phyloP scores from a whole-genome alignment of 129 eudicot species.

The Chrysanthemum lavandulifolium region DNA sequence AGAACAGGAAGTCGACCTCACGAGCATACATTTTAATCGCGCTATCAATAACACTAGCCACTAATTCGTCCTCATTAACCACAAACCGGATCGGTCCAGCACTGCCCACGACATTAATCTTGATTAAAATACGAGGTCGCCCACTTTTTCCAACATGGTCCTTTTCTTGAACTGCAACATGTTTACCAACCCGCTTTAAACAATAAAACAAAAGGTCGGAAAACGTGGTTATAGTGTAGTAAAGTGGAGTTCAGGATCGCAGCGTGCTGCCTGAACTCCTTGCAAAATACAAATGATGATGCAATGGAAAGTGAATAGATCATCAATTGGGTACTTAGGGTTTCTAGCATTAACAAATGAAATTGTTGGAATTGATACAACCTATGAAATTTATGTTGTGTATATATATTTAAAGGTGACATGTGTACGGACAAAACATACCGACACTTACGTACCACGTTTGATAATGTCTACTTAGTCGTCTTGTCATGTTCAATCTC shows the following conservation, averaged over 20 bases:
- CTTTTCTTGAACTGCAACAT: constrained; percentile 24
- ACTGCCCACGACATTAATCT: constrained; percentile 27
- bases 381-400: not conserved
- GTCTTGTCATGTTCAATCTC: too few relatives aligned
- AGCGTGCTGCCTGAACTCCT: constrained; percentile 27
- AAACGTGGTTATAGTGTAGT: not conserved
- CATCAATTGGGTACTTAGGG: constrained; percentile 3
- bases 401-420: not conserved
- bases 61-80: constrained; percentile 24
- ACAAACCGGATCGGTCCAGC: constrained; percentile 33
- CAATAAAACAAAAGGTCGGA: not conserved
- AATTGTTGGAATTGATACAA: not conserved
- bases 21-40: constrained; percentile 35
- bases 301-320: not conserved
- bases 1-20: constrained; percentile 37
- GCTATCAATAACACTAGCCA: constrained; percentile 24
- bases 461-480: not conserved
- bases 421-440: not conserved
- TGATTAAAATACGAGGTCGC: constrained; percentile 19
- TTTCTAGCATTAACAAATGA: constrained; percentile 23
- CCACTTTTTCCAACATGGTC: constrained; percentile 2
- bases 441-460: constrained; percentile 2
- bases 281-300: constrained; percentile 3
- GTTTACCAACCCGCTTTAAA: not conserved
- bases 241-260: constrained; percentile 3